Evolutionary conservation across 768 basidiomycete species (phyloP).

Genomic region (Lentinula sp.): DNA sequence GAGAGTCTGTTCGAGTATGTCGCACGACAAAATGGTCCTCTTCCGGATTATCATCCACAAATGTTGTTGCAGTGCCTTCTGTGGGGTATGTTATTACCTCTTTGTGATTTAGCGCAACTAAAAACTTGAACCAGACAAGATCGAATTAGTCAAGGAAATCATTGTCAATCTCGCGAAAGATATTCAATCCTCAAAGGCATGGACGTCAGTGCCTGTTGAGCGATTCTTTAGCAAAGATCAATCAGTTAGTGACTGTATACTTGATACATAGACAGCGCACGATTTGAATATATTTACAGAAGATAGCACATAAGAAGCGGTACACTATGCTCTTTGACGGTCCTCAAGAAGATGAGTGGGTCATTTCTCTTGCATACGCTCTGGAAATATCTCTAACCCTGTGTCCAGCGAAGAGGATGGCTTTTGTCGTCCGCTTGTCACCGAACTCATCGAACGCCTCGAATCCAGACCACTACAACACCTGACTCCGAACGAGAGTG

Average conservation of each 20-base stretch:
- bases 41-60: constrained; percentile 91
- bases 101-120: background rate
- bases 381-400: constrained; percentile 5
- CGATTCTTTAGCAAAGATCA: constrained; percentile 42
- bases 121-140: constrained; percentile 50
- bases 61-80: constrained; percentile 87
- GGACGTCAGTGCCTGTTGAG: constrained; percentile 52
- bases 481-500: constrained; percentile 74
- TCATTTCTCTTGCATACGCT: background rate
- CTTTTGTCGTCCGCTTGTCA: constrained; percentile 59
- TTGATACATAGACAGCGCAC: background rate
- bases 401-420: constrained; percentile 39
- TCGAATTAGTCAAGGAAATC: constrained; percentile 79
- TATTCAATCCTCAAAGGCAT: constrained; percentile 21
- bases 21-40: constrained; percentile 76
- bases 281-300: background rate
- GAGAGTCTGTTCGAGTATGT: constrained; percentile 78
- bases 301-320: constrained; percentile 25
- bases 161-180: constrained; percentile 59
- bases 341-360: constrained; percentile 42
- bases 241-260: constrained; percentile 10
- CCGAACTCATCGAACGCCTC: constrained; percentile 55
- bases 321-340: constrained; percentile 52
- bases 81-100: constrained; percentile 61
- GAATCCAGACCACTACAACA: constrained; percentile 62